Conservation (phyloP, 2,329 filamentous ascomycete genomes). For the Botryotinia calthae region DNA sequence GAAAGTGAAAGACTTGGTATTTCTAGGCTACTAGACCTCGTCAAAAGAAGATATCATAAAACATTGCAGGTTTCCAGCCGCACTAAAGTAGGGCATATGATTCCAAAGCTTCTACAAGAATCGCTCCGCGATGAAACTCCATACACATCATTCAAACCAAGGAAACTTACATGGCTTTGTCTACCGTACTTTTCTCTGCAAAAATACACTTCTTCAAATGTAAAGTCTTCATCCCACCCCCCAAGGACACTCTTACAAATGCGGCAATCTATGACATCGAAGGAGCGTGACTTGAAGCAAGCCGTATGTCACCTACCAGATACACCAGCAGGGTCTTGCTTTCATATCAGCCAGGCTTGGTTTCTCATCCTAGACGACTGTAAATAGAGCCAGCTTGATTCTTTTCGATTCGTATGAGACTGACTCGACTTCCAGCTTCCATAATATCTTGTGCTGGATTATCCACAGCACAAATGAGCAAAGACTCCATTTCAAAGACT, state of each 20-base stretch:
- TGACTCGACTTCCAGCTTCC: neutral
- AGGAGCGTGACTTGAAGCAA: conserved; percentile 47
- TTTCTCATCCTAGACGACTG: conserved; percentile 47
- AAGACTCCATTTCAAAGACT: neutral
- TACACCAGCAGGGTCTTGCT: conserved; percentile 42
- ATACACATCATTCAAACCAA: conserved; percentile 18
- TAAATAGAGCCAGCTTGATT: conserved; percentile 31
- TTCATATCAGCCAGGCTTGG: conserved; percentile 51
- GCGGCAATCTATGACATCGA: conserved; percentile 43
- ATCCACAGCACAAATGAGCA: neutral
- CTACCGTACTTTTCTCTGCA: conserved; percentile 49
- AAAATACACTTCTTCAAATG: conserved; percentile 41
- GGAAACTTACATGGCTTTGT: conserved; percentile 27
- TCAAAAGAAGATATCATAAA: conserved; percentile 26
- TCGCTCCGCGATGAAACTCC: conserved; percentile 19
- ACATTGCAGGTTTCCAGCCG: conserved; percentile 25
- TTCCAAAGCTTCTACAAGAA: conserved; percentile 27
- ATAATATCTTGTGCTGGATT: neutral
- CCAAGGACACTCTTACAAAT: conserved; percentile 46
- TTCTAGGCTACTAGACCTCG: conserved; percentile 22
- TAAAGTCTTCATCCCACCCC: conserved; percentile 42
- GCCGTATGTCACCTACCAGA: conserved; percentile 44
- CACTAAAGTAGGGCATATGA: conserved; percentile 24
- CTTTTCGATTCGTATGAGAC: neutral
- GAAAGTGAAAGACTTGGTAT: conserved; percentile 25